These are phyloP conservation scores for Cercospora sojina DNA, from an alignment of 2,329 filamentous ascomycete species.

Conservation along the genomic window DNA sequence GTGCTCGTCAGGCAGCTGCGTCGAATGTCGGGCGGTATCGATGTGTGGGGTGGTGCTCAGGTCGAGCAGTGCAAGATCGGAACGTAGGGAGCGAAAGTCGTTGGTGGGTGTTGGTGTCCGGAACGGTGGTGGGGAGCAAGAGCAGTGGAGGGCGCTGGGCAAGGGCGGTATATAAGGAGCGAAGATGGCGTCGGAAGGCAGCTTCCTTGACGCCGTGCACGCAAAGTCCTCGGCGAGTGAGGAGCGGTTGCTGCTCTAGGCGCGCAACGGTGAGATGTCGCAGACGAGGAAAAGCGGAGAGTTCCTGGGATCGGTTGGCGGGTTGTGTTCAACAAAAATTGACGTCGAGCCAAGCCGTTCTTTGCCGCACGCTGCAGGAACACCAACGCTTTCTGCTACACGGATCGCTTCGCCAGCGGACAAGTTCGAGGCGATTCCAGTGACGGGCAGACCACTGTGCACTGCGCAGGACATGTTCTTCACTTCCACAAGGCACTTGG, in stretches of 20 bases:
- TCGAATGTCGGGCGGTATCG: not conserved
- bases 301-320: slow-evolving; percentile 5
- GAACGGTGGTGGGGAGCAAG: slow-evolving; percentile 2
- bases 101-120: slow-evolving; percentile 2
- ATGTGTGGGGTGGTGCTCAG: not conserved
- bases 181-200: slow-evolving; percentile 6
- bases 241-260: slow-evolving; percentile 5
- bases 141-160: not conserved
- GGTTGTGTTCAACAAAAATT: slow-evolving; percentile 14
- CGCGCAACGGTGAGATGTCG: not conserved
- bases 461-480: not conserved
- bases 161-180: slow-evolving; percentile 10
- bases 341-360: slow-evolving; percentile 13
- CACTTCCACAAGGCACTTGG: not conserved
- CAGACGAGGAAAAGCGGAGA: slow-evolving; percentile 11
- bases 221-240: slow-evolving; percentile 1
- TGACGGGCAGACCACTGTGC: not conserved
- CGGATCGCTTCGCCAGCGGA: not conserved
- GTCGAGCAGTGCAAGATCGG: slow-evolving; percentile 1
- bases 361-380: slow-evolving; percentile 11
- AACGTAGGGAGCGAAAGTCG: not conserved
- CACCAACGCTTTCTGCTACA: not conserved
- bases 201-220: slow-evolving; percentile 1
- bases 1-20: slow-evolving; percentile 5
- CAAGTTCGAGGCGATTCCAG: not conserved